Percentiles rank a stretch among this genome's conserved stretches.
Evolutionary conservation across 1,139 yeast species (phyloP).

Genomic region (Protomyces macrosporus): DNA sequence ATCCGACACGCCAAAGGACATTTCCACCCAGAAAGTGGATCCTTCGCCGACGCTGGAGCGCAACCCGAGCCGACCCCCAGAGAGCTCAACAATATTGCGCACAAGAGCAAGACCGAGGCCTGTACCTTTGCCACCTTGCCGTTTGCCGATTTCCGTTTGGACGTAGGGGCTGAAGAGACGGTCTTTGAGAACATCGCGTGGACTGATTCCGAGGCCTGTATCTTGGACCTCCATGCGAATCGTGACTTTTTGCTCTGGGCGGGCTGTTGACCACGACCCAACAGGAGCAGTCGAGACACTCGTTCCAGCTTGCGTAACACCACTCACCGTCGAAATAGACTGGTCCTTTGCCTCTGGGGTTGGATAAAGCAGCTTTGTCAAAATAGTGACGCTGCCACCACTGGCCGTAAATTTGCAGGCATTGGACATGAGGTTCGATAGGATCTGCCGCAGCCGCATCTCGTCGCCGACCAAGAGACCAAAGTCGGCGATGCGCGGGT

Average conservation of each 20-base stretch:
- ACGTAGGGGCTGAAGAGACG: constrained; percentile 23
- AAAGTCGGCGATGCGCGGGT: constrained; percentile 10
- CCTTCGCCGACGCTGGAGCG: constrained; percentile 17
- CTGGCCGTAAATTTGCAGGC: constrained; percentile 79
- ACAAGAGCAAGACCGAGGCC: constrained; percentile 25
- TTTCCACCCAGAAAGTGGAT: constrained; percentile 20
- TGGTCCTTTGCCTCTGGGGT: background rate
- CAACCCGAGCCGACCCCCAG: constrained; percentile 22
- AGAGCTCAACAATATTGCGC: constrained; percentile 20
- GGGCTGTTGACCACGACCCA: background rate
- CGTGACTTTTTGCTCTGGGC: background rate
- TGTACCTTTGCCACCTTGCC: constrained; percentile 26
- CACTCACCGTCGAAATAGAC: background rate
- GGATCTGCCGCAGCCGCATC: constrained; percentile 43
- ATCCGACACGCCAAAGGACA: constrained; percentile 13
- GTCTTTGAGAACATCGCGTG: constrained; percentile 10
- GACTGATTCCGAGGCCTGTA: constrained; percentile 21
- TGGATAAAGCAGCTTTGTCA: constrained; percentile 6
- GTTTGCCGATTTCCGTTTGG: constrained; percentile 22
- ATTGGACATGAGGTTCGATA: constrained; percentile 75
- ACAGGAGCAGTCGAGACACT: background rate
- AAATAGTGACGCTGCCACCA: constrained; percentile 44
- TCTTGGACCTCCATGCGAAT: constrained; percentile 23
- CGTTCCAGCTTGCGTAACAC: background rate
- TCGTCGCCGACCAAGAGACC: constrained; percentile 22